Evolutionary conservation across 2,329 filamentous ascomycete species (phyloP).

Genomic region (Colletotrichum costaricense): DNA sequence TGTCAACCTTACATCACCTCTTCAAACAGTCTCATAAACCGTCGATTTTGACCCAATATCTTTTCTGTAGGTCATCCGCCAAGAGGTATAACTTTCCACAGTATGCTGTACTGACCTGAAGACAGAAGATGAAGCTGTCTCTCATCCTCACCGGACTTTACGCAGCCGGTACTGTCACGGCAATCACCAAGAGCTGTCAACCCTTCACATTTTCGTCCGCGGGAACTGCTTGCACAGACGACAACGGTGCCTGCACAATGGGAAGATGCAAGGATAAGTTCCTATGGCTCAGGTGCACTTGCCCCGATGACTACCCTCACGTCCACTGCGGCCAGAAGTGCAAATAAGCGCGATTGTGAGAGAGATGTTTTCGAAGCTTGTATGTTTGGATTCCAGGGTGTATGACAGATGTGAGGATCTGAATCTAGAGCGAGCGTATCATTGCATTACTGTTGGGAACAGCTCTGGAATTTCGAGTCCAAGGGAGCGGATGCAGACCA

Average conservation of each 20-base stretch:
- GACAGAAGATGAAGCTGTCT: constrained; percentile 7
- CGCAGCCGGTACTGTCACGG: constrained; percentile 2
- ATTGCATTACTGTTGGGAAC: too few relatives aligned
- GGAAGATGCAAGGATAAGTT: neutral
- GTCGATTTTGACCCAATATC: too few relatives aligned
- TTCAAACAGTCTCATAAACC: too few relatives aligned
- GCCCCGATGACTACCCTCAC: neutral
- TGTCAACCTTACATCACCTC: too few relatives aligned
- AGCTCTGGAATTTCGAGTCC: too few relatives aligned
- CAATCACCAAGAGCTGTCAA: constrained; percentile 1
- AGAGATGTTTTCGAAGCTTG: too few relatives aligned
- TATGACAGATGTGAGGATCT: too few relatives aligned
- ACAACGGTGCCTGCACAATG: neutral
- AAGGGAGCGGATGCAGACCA: too few relatives aligned
- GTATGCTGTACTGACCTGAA: neutral
- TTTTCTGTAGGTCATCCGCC: too few relatives aligned
- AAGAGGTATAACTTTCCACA: too few relatives aligned
- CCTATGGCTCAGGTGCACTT: neutral
- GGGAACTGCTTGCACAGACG: neutral
- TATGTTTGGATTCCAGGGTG: too few relatives aligned
- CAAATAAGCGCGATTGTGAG: neutral
- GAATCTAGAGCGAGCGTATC: too few relatives aligned
- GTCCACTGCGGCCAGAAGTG: neutral
- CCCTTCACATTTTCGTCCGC: neutral
- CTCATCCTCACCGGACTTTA: constrained; percentile 6